Conservation (phyloP, 2,329 filamentous ascomycete genomes). For the Teratosphaeria pseudoeucalypti region DNA sequence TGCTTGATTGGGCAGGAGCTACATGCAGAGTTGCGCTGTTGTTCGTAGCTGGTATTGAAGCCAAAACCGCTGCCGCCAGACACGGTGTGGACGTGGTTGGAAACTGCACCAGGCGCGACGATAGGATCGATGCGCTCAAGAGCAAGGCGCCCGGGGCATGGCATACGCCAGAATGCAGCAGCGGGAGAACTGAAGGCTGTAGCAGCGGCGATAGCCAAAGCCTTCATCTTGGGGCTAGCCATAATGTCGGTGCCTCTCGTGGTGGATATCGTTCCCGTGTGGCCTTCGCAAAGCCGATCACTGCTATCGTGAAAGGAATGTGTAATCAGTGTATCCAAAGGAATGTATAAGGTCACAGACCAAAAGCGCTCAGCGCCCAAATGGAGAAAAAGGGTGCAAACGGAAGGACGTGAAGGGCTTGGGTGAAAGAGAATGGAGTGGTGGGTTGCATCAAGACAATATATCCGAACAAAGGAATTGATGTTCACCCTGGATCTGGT, state of each 20-base stretch:
- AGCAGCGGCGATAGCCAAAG: slow-evolving; percentile 12
- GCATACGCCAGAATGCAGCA: slow-evolving; percentile 62
- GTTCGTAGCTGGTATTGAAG: slow-evolving; percentile 49
- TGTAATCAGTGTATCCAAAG: slow-evolving; percentile 1
- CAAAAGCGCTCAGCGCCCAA: slow-evolving; percentile 5
- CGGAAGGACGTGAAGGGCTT: background rate
- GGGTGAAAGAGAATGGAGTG: background rate
- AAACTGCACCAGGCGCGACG: slow-evolving; percentile 48
- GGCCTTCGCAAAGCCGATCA: background rate
- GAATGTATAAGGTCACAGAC: slow-evolving; percentile 7
- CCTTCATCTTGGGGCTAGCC: background rate
- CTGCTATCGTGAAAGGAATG: slow-evolving; percentile 1
- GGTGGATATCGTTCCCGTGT: background rate
- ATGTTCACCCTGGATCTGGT: background rate
- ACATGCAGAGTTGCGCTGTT: slow-evolving; percentile 53
- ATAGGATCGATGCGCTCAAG: slow-evolving; percentile 58
- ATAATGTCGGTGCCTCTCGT: background rate
- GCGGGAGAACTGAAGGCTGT: slow-evolving; percentile 29
- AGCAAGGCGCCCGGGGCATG: slow-evolving; percentile 52
- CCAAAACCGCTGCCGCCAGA: slow-evolving; percentile 61
- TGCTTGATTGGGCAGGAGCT: slow-evolving; percentile 53
- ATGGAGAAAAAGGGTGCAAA: background rate
- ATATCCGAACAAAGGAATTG: background rate
- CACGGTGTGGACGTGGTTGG: slow-evolving; percentile 59
- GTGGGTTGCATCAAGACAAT: background rate